Percentiles rank a stretch among this genome's conserved stretches.
Evolutionary conservation across 805 yeast species (phyloP).

Genomic region (Wickerhamomyces queroliae): DNA sequence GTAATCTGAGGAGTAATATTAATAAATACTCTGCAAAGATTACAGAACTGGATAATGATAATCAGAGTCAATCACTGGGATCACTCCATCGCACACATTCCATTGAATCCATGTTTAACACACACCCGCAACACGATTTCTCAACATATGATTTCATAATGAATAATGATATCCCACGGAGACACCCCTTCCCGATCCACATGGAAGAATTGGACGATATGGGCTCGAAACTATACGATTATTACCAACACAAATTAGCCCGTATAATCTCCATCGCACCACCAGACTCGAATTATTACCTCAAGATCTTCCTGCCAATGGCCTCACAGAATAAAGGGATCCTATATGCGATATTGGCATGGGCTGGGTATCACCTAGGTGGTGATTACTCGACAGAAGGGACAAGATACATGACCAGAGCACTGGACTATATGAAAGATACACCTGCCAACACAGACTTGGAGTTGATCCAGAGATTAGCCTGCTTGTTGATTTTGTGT

Average conservation of each 20-base stretch:
- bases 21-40: conserved; percentile 12
- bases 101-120: neutral
- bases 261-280: conserved; percentile 43
- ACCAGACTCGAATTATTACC: conserved; percentile 42
- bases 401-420: conserved; percentile 37
- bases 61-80: neutral
- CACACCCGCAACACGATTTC: neutral
- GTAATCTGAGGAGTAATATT: conserved; percentile 15
- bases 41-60: conserved; percentile 7
- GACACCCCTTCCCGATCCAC: conserved; percentile 16
- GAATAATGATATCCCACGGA: conserved; percentile 11
- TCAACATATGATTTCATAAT: conserved; percentile 5
- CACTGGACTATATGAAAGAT: conserved; percentile 36
- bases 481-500: conserved; percentile 60
- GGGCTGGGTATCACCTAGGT: conserved; percentile 42
- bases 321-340: conserved; percentile 45
- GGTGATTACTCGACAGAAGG: conserved; percentile 38
- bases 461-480: conserved; percentile 38
- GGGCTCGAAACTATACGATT: conserved; percentile 40
- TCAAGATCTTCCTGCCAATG: conserved; percentile 45
- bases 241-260: conserved; percentile 44
- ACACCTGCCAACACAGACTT: conserved; percentile 23
- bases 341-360: conserved; percentile 47
- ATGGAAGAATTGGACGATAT: conserved; percentile 34
- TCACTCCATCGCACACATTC: neutral